Percentiles rank a stretch among this genome's conserved stretches.
These are phyloP conservation scores for Thermomucor indicae-seudaticae DNA, from an alignment of 371 early-diverging fungal species.

Conservation along the genomic window DNA sequence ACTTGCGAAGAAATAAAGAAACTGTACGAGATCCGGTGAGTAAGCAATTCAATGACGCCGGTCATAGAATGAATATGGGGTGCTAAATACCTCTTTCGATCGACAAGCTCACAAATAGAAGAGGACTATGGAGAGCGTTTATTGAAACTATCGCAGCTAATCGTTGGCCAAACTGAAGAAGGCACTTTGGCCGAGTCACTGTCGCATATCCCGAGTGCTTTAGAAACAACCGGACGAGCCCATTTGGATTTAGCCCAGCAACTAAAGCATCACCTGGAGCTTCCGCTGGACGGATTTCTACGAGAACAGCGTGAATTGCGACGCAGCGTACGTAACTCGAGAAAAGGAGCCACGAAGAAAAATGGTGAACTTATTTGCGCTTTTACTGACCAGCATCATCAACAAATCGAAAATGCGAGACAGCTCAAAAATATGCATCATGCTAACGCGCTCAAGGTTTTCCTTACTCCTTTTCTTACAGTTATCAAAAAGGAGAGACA, in stretches of 20 bases:
- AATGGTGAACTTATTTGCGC: no score
- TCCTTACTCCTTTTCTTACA: background rate
- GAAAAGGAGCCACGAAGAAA: no score
- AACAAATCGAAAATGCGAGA: slow-evolving; percentile 38
- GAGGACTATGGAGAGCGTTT: slow-evolving; percentile 22
- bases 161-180: slow-evolving; percentile 33
- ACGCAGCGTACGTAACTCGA: slow-evolving; percentile 26
- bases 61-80: no score
- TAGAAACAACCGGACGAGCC: slow-evolving; percentile 44
- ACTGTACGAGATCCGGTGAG: slow-evolving; percentile 21
- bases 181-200: slow-evolving; percentile 38
- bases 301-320: slow-evolving; percentile 35
- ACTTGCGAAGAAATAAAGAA: slow-evolving; percentile 21
- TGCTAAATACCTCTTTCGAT: background rate
- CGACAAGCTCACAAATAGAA: slow-evolving; percentile 22
- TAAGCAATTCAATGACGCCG: no score
- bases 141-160: slow-evolving; percentile 19
- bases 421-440: slow-evolving; percentile 37
- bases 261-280: slow-evolving; percentile 32
- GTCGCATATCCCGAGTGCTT: slow-evolving; percentile 31
- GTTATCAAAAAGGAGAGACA: no score
- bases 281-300: slow-evolving; percentile 32
- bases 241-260: slow-evolving; percentile 46
- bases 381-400: slow-evolving; percentile 22
- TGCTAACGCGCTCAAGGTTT: slow-evolving; percentile 37